Conservation (phyloP, 2,329 filamentous ascomycete genomes). For the Aspergillus japonicus region DNA sequence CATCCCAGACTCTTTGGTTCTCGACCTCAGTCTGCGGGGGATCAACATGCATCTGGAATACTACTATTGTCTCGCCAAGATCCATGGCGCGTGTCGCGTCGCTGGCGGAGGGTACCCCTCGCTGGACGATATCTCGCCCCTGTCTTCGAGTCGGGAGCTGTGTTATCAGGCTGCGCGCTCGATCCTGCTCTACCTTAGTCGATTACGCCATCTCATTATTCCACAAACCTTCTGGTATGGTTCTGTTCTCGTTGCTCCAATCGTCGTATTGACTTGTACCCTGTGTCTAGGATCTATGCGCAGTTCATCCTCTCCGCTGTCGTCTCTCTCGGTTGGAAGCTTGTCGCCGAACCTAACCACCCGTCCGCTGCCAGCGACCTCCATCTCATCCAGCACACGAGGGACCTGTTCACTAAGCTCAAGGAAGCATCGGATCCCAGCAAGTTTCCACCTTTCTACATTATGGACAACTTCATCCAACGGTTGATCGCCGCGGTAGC, state of each 20-base stretch:
- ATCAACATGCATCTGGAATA: constrained; percentile 27
- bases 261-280: no score
- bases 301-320: constrained; percentile 8
- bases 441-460: no score
- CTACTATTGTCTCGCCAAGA: constrained; percentile 25
- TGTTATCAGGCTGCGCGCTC: constrained; percentile 26
- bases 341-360: background rate
- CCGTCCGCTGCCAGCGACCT: background rate
- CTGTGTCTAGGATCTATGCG: constrained; percentile 4
- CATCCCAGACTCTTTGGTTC: constrained; percentile 11
- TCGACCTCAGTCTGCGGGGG: constrained; percentile 26
- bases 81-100: constrained; percentile 22
- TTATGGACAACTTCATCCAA: no score
- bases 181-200: constrained; percentile 20
- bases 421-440: no score
- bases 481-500: no score
- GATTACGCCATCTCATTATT: background rate
- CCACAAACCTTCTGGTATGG: background rate
- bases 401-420: background rate
- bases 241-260: no score
- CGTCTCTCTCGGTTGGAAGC: constrained; percentile 2
- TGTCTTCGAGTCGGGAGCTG: constrained; percentile 24
- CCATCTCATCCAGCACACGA: constrained; percentile 4
- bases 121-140: constrained; percentile 4
- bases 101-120: background rate